Conservation (phyloP, 805 yeast genomes). For the Saccharomycopsis microspora region DNA sequence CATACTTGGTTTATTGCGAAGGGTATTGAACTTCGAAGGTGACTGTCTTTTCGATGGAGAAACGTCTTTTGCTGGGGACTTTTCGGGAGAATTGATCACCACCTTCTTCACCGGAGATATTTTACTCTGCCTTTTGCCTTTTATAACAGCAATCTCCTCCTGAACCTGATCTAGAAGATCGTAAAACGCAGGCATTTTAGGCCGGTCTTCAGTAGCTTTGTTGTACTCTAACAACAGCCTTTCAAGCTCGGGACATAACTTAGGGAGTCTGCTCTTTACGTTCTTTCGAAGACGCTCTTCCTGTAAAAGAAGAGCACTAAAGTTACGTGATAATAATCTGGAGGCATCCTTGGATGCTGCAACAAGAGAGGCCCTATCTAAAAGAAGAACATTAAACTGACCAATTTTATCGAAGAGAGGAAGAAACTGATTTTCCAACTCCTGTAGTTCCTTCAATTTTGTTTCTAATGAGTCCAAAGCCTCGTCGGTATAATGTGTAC, state of each 20-base stretch:
- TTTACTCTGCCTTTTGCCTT: background rate
- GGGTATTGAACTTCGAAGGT: too few relatives aligned
- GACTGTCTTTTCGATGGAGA: conserved; percentile 2
- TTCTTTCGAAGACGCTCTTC: conserved; percentile 72
- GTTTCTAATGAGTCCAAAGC: conserved; percentile 52
- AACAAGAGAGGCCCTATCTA: conserved; percentile 51
- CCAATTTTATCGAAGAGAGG: conserved; percentile 47
- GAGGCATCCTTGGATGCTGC: conserved; percentile 73
- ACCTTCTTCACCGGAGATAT: conserved; percentile 2
- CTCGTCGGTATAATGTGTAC: conserved; percentile 43
- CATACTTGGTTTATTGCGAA: too few relatives aligned
- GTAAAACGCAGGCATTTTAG: conserved; percentile 6
- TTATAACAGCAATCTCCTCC: background rate
- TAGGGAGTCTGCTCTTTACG: conserved; percentile 59
- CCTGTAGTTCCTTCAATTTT: conserved; percentile 43
- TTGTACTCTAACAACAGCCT: conserved; percentile 39
- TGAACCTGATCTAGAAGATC: conserved; percentile 4
- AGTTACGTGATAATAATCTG: conserved; percentile 60
- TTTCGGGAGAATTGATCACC: background rate
- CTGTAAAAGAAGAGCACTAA: conserved; percentile 64
- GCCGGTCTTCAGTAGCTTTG: conserved; percentile 13
- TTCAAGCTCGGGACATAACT: conserved; percentile 40
- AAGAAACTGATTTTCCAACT: conserved; percentile 36
- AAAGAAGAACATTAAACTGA: conserved; percentile 40
- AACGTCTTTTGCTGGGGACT: background rate